These are phyloP conservation scores for Phragmites australis DNA, from an alignment of 176 grass and related monocot species.

Conservation along the genomic window DNA sequence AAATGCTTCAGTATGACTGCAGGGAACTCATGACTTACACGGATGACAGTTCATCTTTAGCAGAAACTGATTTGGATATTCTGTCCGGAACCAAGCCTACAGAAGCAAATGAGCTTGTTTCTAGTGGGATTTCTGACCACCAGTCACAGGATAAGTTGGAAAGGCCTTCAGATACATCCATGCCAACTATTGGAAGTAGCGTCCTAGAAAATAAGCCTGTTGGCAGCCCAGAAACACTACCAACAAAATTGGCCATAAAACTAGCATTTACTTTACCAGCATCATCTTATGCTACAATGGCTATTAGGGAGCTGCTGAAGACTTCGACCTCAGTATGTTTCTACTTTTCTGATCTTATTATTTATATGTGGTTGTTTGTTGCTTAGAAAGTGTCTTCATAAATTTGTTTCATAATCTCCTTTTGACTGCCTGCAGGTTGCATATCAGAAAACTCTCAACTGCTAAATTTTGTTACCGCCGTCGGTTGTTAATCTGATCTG, in stretches of 20 bases:
- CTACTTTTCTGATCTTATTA: background rate
- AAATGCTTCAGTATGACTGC: slow-evolving; percentile 34
- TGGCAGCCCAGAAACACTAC: slow-evolving; percentile 41
- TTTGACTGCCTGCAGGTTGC: slow-evolving; percentile 60
- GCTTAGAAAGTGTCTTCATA: background rate
- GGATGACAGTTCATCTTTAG: slow-evolving; percentile 66
- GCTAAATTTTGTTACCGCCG: slow-evolving; percentile 34
- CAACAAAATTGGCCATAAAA: slow-evolving; percentile 72
- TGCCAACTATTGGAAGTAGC: slow-evolving; percentile 19
- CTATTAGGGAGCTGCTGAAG: slow-evolving; percentile 87
- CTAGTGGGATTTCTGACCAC: background rate
- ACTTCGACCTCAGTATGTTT: slow-evolving; percentile 72
- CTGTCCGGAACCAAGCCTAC: slow-evolving; percentile 46
- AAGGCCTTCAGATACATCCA: slow-evolving; percentile 27
- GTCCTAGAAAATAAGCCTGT: slow-evolving; percentile 35
- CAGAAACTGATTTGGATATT: slow-evolving; percentile 84
- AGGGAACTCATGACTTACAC: slow-evolving; percentile 84
- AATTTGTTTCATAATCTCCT: slow-evolving; percentile 6
- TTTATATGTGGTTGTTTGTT: background rate
- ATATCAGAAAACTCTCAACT: slow-evolving; percentile 69
- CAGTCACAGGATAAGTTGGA: slow-evolving; percentile 41
- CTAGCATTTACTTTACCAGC: slow-evolving; percentile 85
- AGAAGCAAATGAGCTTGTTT: slow-evolving; percentile 39
- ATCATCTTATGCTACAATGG: slow-evolving; percentile 93
- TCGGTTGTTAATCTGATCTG: background rate